These are phyloP conservation scores for Fusarium transvaalense DNA, from an alignment of 2,329 filamentous ascomycete genomes.

Conservation along the genomic window DNA sequence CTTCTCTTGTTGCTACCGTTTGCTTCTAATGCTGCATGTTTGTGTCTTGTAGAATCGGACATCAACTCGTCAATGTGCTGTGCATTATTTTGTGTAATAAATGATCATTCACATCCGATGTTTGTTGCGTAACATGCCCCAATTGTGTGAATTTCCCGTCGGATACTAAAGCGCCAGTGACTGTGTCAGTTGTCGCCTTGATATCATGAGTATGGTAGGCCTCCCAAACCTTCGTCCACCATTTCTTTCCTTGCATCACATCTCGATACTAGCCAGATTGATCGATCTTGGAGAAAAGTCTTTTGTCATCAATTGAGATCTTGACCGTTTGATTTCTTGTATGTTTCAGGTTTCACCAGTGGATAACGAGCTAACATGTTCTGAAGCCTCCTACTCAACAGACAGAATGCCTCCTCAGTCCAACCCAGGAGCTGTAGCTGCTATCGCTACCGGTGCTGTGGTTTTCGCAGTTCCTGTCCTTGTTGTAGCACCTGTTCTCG, in stretches of 20 bases:
- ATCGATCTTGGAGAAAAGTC: background rate
- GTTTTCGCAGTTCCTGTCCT: background rate
- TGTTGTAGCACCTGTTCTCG: background rate
- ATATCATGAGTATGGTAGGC: background rate
- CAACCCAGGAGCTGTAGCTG: background rate
- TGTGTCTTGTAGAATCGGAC: background rate
- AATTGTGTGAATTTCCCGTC: too few species aligned
- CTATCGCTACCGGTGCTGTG: background rate
- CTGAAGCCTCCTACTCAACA: background rate
- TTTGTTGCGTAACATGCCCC: too few species aligned
- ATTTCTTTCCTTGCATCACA: too few species aligned
- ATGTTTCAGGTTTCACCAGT: background rate
- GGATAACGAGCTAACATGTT: background rate
- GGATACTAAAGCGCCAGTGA: too few species aligned
- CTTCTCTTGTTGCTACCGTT: background rate
- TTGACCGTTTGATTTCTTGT: background rate
- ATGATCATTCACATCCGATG: background rate
- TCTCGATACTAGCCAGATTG: too few species aligned
- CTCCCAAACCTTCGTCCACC: background rate
- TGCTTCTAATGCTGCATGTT: background rate
- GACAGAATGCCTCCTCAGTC: background rate
- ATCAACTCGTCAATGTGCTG: background rate
- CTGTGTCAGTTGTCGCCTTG: background rate
- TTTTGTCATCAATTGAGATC: background rate
- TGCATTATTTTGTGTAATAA: background rate